These are phyloP conservation scores for Licmophora abbreviata DNA, from an alignment of 108 stramenopile species.

Conservation along the genomic window DNA sequence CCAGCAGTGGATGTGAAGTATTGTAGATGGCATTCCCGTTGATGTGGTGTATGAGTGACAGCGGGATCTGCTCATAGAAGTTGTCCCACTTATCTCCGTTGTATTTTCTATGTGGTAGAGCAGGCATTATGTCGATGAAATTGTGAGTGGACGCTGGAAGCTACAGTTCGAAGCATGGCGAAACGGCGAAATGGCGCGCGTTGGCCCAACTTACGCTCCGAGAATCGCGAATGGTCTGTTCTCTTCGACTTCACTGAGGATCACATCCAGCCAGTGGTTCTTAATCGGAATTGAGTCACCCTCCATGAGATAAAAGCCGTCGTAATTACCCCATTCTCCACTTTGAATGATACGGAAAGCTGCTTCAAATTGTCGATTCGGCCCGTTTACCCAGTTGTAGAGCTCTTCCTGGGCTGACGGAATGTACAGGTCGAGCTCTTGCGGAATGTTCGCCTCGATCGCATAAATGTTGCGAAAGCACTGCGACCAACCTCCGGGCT, in stretches of 20 bases:
- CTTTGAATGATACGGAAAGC: slow-evolving; percentile 55
- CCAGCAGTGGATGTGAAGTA: slow-evolving; percentile 47
- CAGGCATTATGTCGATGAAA: too few species aligned
- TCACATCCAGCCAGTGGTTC: slow-evolving; percentile 54
- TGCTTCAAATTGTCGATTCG: slow-evolving; percentile 68
- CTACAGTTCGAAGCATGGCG: not conserved
- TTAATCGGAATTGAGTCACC: slow-evolving; percentile 62
- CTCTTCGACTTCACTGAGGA: slow-evolving; percentile 40
- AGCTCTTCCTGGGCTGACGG: slow-evolving; percentile 37
- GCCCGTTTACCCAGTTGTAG: slow-evolving; percentile 69
- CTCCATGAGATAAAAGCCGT: slow-evolving; percentile 65
- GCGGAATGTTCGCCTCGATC: slow-evolving; percentile 58
- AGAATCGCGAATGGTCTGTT: slow-evolving; percentile 52
- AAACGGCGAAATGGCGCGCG: too few species aligned
- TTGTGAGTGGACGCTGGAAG: not conserved
- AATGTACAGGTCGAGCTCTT: slow-evolving; percentile 37
- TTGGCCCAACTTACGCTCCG: slow-evolving; percentile 38
- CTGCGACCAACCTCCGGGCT: slow-evolving; percentile 51
- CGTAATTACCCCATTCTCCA: slow-evolving; percentile 53
- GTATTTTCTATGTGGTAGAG: slow-evolving; percentile 26
- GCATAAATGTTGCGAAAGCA: slow-evolving; percentile 60
- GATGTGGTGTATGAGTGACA: slow-evolving; percentile 49
- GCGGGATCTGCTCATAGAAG: slow-evolving; percentile 55
- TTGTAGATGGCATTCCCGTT: slow-evolving; percentile 75
- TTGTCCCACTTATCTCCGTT: slow-evolving; percentile 65